phyloP scores from a whole-genome alignment of 1,284 basidiomycete genomes.

The Laetiporus sulphureus region DNA sequence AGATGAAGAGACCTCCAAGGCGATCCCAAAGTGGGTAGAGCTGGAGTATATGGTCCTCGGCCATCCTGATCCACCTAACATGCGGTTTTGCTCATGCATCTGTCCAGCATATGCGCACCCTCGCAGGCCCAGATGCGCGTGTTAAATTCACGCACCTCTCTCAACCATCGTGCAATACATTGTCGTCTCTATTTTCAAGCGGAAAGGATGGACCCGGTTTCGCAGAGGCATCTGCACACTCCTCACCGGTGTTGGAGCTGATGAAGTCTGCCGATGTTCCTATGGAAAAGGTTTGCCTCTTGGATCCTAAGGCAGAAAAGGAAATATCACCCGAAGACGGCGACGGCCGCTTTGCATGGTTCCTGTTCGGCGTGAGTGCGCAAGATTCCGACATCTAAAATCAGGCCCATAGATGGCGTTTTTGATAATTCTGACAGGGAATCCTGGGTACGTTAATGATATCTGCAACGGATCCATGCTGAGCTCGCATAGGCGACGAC shows the following conservation, averaged over 20 bases:
- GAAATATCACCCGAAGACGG: conserved; percentile 71
- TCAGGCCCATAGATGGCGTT: neutral
- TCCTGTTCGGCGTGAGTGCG: conserved; percentile 73
- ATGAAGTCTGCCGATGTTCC: conserved; percentile 47
- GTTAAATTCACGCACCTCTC: conserved; percentile 87
- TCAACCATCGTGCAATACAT: conserved; percentile 51
- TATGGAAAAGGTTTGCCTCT: conserved; percentile 68
- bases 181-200: conserved; percentile 38
- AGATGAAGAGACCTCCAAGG: conserved; percentile 68
- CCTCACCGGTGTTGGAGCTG: conserved; percentile 58
- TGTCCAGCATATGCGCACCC: conserved; percentile 75
- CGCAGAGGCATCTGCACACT: conserved; percentile 54
- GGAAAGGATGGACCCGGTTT: conserved; percentile 14
- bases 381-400: neutral
- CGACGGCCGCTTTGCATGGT: conserved; percentile 70
- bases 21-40: conserved; percentile 84
- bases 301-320: conserved; percentile 79
- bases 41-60: conserved; percentile 59
- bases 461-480: neutral
- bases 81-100: neutral
- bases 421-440: conserved; percentile 33
- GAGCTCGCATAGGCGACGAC: conserved; percentile 60
- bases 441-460: conserved; percentile 43
- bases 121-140: conserved; percentile 59
- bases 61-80: conserved; percentile 14